Conservation (phyloP, 805 yeast genomes). For the Pichia thaimueangensis region DNA sequence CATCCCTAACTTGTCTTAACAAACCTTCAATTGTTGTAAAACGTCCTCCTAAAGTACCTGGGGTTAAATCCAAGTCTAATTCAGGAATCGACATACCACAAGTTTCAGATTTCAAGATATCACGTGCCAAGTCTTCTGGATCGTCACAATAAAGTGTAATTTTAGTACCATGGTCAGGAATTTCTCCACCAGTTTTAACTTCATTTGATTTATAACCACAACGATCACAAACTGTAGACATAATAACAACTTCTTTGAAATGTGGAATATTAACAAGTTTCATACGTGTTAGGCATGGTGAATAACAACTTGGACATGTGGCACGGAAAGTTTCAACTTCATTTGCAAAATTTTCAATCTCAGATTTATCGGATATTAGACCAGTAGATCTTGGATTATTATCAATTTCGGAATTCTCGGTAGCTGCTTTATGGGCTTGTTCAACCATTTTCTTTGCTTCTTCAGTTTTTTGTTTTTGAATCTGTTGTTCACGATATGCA, state of each 20-base stretch:
- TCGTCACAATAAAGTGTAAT: conserved; percentile 74
- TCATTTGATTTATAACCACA: conserved; percentile 97
- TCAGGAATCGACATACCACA: conserved; percentile 86
- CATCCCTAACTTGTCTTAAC: conserved; percentile 81
- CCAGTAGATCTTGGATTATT: conserved; percentile 44
- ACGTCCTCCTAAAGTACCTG: conserved; percentile 97
- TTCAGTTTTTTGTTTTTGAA: conserved; percentile 11
- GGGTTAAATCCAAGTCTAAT: conserved; percentile 79
- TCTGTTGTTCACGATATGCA: conserved; percentile 41
- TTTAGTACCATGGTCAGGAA: conserved; percentile 78
- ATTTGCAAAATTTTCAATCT: conserved; percentile 72
- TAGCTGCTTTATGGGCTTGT: conserved; percentile 26
- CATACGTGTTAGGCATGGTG: conserved; percentile 89
- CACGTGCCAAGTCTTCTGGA: conserved; percentile 89
- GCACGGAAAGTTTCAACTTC: conserved; percentile 94
- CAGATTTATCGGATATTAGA: conserved; percentile 63
- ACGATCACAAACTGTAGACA: conserved; percentile 87
- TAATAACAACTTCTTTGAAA: conserved; percentile 92
- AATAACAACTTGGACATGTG: conserved; percentile 84
- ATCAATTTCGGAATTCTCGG: conserved; percentile 29
- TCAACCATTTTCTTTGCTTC: conserved; percentile 15
- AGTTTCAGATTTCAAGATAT: conserved; percentile 89
- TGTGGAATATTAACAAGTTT: conserved; percentile 95
- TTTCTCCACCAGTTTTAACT: conserved; percentile 97
- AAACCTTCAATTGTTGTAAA: conserved; percentile 96